Evolutionary conservation across 495 filamentous ascomycete genomes (phyloP).

Genomic region (Podospora australis): DNA sequence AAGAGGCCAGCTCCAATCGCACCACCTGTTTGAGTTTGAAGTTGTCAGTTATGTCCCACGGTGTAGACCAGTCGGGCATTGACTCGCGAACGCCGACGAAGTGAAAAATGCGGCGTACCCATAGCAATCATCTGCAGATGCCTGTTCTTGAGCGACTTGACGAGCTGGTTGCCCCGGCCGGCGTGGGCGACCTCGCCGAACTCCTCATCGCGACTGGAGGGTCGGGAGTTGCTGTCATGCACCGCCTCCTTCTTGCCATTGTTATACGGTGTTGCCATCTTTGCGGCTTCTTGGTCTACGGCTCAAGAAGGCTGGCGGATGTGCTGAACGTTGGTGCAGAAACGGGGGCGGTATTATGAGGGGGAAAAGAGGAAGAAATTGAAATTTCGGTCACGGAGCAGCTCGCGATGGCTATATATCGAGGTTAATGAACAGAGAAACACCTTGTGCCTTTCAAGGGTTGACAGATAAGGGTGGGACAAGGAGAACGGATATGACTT

Average conservation of each 20-base stretch:
- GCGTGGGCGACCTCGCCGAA: slow-evolving; percentile 16
- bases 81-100: not conserved
- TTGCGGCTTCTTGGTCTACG: not conserved
- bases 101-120: slow-evolving; percentile 31
- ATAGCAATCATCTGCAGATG: slow-evolving; percentile 77
- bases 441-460: no score
- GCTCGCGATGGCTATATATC: no score
- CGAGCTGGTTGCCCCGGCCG: slow-evolving; percentile 21
- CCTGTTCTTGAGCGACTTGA: slow-evolving; percentile 32
- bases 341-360: no score
- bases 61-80: not conserved
- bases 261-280: not conserved
- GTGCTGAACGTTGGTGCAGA: no score
- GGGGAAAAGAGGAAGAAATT: no score
- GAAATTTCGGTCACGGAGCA: no score
- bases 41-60: slow-evolving; percentile 7
- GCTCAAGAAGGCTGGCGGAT: not conserved
- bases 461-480: no score
- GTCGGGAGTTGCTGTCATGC: slow-evolving; percentile 3
- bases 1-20: slow-evolving; percentile 55
- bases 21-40: slow-evolving; percentile 30
- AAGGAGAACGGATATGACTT: no score
- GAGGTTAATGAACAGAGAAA: no score
- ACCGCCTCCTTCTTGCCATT: slow-evolving; percentile 6
- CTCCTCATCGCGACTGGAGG: slow-evolving; percentile 23